These are phyloP conservation scores for Fabrea salina DNA, from an alignment of 169 alveolate genomes.

Conservation along the genomic window DNA sequence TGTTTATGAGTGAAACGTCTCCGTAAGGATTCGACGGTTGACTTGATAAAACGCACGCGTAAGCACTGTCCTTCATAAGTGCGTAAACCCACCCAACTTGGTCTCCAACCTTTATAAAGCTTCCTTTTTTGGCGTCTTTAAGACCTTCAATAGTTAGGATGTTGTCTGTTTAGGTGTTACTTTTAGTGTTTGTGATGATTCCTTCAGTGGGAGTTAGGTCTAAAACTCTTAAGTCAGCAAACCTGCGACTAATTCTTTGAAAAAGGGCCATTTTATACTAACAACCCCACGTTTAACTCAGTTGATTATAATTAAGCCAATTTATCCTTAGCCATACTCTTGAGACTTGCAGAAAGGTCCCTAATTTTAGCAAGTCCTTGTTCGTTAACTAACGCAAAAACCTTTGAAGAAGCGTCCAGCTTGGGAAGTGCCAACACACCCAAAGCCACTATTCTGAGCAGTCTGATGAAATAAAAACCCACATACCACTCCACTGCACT, in stretches of 20 bases:
- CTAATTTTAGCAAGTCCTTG: no score
- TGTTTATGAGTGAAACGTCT: background rate
- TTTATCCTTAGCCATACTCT: no score
- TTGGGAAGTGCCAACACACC: no score
- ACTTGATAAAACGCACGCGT: background rate
- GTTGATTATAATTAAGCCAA: no score
- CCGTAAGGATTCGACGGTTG: background rate
- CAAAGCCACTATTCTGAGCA: no score
- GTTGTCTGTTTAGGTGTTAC: conserved; percentile 3
- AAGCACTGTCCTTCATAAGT: background rate
- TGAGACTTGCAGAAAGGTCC: no score
- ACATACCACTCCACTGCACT: no score
- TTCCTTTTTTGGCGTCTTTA: conserved; percentile 7
- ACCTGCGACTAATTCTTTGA: background rate
- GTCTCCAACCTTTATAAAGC: background rate
- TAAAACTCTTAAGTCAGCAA: background rate
- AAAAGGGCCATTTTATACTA: background rate
- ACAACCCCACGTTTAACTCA: no score
- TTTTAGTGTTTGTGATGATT: background rate
- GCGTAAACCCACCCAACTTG: conserved; percentile 21
- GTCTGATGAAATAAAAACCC: no score
- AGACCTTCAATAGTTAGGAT: background rate
- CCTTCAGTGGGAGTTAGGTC: conserved; percentile 1
- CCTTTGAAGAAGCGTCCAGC: no score
- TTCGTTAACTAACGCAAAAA: no score